Evolutionary conservation across 1,284 basidiomycete species (phyloP).

Genomic region (Ceratobasidium sp.): DNA sequence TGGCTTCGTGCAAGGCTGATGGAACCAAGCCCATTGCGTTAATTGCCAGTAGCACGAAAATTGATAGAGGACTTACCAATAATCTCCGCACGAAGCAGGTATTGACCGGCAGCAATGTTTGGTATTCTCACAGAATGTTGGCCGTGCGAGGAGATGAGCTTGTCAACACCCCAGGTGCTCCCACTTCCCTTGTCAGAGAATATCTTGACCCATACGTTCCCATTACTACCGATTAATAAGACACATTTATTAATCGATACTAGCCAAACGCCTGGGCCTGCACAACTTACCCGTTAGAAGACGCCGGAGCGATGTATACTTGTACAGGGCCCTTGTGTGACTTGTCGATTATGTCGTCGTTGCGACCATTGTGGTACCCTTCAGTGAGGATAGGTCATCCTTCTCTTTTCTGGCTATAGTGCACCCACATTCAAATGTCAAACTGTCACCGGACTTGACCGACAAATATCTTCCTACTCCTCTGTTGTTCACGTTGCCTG

Average conservation of each 20-base stretch:
- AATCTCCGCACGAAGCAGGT: constrained; percentile 48
- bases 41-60: background rate
- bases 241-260: background rate
- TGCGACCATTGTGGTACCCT: constrained; percentile 22
- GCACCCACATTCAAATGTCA: constrained; percentile 44
- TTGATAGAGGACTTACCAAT: constrained; percentile 24
- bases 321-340: constrained; percentile 43
- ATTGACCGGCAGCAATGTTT: constrained; percentile 42
- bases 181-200: constrained; percentile 31
- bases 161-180: constrained; percentile 41
- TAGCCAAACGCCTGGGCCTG: background rate
- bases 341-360: constrained; percentile 43
- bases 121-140: constrained; percentile 48
- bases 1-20: constrained; percentile 31
- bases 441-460: constrained; percentile 35
- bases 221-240: constrained; percentile 2
- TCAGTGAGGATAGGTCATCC: background rate
- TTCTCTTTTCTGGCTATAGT: background rate
- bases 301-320: constrained; percentile 44
- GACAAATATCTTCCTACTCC: constrained; percentile 9
- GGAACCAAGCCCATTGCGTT: background rate
- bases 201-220: constrained; percentile 45
- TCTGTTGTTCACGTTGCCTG: constrained; percentile 41
- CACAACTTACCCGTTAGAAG: constrained; percentile 39
- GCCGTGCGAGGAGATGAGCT: constrained; percentile 47